Conservation (phyloP, 306 rosid genomes). For the Casuarina equisetifolia region DNA sequence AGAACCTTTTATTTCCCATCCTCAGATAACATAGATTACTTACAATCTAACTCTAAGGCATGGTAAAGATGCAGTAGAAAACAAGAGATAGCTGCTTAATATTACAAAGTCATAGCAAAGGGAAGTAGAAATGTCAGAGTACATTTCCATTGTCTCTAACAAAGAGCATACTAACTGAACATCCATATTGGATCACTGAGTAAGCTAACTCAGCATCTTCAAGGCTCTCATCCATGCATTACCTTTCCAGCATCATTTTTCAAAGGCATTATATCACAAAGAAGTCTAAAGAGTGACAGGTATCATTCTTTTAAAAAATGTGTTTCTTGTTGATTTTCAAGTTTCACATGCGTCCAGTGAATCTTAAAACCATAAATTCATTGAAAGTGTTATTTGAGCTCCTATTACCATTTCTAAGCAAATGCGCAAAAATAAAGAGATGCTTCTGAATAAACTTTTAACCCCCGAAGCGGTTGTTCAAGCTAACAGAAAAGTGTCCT, state of each 20-base stretch:
- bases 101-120: background rate
- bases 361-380: background rate
- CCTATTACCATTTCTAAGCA: background rate
- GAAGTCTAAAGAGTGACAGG: background rate
- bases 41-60: constrained; percentile 7
- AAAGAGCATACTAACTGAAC: background rate
- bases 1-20: constrained; percentile 16
- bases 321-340: background rate
- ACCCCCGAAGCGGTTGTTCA: too few relatives aligned
- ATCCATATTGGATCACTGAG: background rate
- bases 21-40: background rate
- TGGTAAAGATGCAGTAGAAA: background rate
- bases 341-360: background rate
- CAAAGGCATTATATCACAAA: background rate
- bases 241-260: background rate
- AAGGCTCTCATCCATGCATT: background rate
- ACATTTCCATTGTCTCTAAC: background rate
- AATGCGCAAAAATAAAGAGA: background rate
- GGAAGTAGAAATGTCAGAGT: background rate
- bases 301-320: background rate
- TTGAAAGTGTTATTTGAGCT: too few relatives aligned
- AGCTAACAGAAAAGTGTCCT: background rate
- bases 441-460: too few relatives aligned
- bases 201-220: background rate
- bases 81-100: background rate